Conservation (phyloP, 78 protist genomes). For the slime mould (Dictyostelium discoideum) region DNA sequence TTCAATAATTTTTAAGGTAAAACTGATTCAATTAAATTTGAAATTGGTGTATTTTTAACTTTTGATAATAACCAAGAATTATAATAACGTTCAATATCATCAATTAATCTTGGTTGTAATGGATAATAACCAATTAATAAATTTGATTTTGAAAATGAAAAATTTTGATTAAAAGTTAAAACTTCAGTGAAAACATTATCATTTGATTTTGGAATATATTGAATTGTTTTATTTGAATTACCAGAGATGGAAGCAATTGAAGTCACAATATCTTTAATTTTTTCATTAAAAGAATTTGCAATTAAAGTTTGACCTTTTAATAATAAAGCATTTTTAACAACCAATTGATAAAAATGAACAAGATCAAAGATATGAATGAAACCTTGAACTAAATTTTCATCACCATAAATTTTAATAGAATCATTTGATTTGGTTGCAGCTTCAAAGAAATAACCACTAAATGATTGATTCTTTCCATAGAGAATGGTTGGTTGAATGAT, state of each 20-base stretch:
- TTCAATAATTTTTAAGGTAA: neutral
- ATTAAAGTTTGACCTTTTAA: neutral
- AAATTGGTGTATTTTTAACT: neutral
- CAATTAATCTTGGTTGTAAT: neutral
- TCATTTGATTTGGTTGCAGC: neutral
- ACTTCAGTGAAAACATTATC: neutral
- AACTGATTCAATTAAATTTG: neutral
- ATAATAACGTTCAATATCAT: neutral
- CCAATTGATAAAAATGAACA: neutral
- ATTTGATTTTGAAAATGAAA: neutral
- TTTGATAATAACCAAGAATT: neutral
- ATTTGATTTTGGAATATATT: neutral
- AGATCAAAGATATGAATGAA: slow-evolving; percentile 15
- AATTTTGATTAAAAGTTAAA: neutral
- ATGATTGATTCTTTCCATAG: neutral
- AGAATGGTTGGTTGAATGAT: neutral
- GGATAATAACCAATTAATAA: neutral
- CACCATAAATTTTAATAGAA: neutral
- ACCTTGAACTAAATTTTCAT: neutral
- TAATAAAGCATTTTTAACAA: neutral
- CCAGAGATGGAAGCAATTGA: neutral
- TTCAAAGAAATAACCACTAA: slow-evolving; percentile 10
- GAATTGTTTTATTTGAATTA: neutral
- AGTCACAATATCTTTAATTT: neutral
- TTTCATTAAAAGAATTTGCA: neutral